phyloP scores from a whole-genome alignment of 345 rosid species.

The Corchorus capsularis region DNA sequence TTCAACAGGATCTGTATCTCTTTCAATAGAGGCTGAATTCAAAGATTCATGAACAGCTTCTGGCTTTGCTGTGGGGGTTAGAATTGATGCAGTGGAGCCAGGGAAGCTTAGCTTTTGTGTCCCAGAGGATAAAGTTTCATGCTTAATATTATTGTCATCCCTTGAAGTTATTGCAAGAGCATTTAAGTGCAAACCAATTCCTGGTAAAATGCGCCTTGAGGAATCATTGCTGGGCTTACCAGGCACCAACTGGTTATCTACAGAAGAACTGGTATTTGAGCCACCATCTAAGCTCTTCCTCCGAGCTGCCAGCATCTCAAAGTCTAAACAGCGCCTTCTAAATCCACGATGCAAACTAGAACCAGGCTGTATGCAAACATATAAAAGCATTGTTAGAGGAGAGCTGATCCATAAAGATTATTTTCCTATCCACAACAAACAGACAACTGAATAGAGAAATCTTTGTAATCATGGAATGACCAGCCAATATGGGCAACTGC shows the following conservation, averaged over 20 bases:
- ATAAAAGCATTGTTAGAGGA: constrained; percentile 22
- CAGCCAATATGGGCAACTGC: background rate
- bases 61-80: constrained; percentile 33
- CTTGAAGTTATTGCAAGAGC: constrained; percentile 61
- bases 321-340: constrained; percentile 94
- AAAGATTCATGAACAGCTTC: constrained; percentile 46
- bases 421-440: background rate
- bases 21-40: constrained; percentile 41
- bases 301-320: constrained; percentile 63
- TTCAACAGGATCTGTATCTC: constrained; percentile 40
- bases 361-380: constrained; percentile 46
- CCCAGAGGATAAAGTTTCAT: constrained; percentile 46
- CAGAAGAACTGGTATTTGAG: constrained; percentile 37
- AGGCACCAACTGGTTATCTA: constrained; percentile 41
- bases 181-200: constrained; percentile 94
- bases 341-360: constrained; percentile 74
- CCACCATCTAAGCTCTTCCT: constrained; percentile 45
- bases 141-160: constrained; percentile 40
- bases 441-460: background rate
- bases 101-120: constrained; percentile 44
- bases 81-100: constrained; percentile 42
- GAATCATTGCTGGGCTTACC: constrained; percentile 48
- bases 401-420: background rate
- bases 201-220: constrained; percentile 63
- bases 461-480: background rate